A percentile compares a stretch with the other conserved stretches of the same genome.
phyloP scores from a whole-genome alignment of 1,284 basidiomycete genomes.

The Bothia castanella region DNA sequence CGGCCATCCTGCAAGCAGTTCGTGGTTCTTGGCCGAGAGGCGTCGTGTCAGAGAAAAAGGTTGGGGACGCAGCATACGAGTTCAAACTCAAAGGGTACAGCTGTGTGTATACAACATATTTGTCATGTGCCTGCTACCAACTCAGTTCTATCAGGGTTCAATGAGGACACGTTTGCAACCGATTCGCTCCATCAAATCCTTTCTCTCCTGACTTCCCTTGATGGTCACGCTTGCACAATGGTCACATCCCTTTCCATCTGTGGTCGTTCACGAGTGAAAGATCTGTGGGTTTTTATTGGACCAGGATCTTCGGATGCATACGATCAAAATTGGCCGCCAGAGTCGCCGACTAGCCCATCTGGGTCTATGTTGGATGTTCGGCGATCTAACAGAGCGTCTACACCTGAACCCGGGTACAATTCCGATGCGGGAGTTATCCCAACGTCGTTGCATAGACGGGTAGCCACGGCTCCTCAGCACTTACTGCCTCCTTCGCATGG shows the following conservation, averaged over 20 bases:
- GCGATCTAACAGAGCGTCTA: slow-evolving; percentile 34
- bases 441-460: slow-evolving; percentile 32
- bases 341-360: slow-evolving; percentile 34
- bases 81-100: slow-evolving; percentile 78
- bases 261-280: slow-evolving; percentile 66
- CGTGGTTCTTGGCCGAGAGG: slow-evolving; percentile 74
- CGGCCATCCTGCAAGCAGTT: slow-evolving; percentile 74
- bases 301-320: slow-evolving; percentile 37
- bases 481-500: slow-evolving; percentile 20
- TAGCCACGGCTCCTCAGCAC: slow-evolving; percentile 32
- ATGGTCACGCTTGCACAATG: slow-evolving; percentile 63
- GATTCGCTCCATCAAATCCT: slow-evolving; percentile 76
- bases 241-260: slow-evolving; percentile 65
- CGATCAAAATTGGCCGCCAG: slow-evolving; percentile 35
- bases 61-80: slow-evolving; percentile 66
- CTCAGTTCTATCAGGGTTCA: slow-evolving; percentile 53
- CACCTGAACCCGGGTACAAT: slow-evolving; percentile 28
- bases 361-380: slow-evolving; percentile 34
- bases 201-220: slow-evolving; percentile 60
- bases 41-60: slow-evolving; percentile 70
- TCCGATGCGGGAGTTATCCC: slow-evolving; percentile 25
- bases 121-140: slow-evolving; percentile 15
- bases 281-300: slow-evolving; percentile 74
- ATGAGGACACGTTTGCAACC: slow-evolving; percentile 71
- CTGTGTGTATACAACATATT: slow-evolving; percentile 45